Percentiles rank a stretch among this genome's conserved stretches.
These are phyloP conservation scores for Chlorencoelia australis DNA, from an alignment of 2,329 filamentous ascomycete species.

Conservation along the genomic window DNA sequence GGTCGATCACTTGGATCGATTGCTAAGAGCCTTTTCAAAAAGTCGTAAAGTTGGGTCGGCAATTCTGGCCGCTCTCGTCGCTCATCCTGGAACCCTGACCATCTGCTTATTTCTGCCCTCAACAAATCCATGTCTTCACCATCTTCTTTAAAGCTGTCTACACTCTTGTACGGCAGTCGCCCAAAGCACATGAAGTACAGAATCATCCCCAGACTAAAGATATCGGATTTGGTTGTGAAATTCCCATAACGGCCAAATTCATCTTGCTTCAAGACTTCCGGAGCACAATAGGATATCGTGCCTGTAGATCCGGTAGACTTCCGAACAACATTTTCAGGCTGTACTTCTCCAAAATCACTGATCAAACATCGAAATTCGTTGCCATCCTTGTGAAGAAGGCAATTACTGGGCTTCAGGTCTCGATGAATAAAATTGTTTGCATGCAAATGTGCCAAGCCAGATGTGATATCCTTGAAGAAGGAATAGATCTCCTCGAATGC, in stretches of 20 bases:
- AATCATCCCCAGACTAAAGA: constrained; percentile 98
- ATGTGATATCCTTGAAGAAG: constrained; percentile 91
- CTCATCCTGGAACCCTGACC: constrained; percentile 79
- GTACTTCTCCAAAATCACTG: constrained; percentile 96
- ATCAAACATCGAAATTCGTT: constrained; percentile 71
- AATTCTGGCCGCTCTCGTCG: constrained; percentile 68
- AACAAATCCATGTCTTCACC: constrained; percentile 82
- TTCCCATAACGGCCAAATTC: constrained; percentile 69
- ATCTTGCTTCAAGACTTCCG: constrained; percentile 72
- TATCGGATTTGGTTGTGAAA: constrained; percentile 93
- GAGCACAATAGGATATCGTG: constrained; percentile 95
- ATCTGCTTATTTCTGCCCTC: constrained; percentile 73
- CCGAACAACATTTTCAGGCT: constrained; percentile 69
- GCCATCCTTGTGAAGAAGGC: constrained; percentile 69
- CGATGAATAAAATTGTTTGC: constrained; percentile 89
- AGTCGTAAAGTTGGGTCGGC: constrained; percentile 74
- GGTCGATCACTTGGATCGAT: constrained; percentile 69
- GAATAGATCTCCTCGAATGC: constrained; percentile 92
- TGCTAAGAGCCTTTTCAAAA: constrained; percentile 72
- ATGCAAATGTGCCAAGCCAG: constrained; percentile 82
- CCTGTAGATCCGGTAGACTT: constrained; percentile 88
- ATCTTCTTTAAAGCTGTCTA: constrained; percentile 81
- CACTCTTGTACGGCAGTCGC: constrained; percentile 71
- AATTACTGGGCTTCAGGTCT: constrained; percentile 94
- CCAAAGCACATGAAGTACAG: constrained; percentile 97